Evolutionary conservation across 352 stramenopile species (phyloP).

Genomic region (Pythium graminicola): DNA sequence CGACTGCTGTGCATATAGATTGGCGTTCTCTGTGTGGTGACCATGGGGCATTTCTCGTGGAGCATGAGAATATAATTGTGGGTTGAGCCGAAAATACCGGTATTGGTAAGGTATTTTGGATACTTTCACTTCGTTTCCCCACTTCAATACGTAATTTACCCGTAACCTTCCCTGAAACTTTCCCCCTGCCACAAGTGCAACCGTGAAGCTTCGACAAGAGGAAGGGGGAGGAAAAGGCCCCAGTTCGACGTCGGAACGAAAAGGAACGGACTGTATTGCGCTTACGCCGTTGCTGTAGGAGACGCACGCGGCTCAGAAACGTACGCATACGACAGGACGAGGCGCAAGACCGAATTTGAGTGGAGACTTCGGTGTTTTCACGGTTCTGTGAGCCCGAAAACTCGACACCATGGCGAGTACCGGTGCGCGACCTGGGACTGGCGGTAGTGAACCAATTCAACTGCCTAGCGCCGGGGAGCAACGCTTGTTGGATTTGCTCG

Average conservation of each 20-base stretch:
- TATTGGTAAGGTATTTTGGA: conserved; percentile 24
- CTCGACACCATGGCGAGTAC: too few relatives aligned
- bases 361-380: too few relatives aligned
- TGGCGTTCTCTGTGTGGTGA: neutral
- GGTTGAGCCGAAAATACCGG: conserved; percentile 6
- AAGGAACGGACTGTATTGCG: neutral
- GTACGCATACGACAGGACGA: too few relatives aligned
- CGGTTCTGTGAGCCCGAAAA: too few relatives aligned
- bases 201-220: conserved; percentile 7
- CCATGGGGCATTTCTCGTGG: neutral
- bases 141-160: conserved; percentile 22
- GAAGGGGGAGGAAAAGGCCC: neutral
- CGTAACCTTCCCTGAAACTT: conserved; percentile 12
- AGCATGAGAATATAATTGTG: neutral
- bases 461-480: conserved; percentile 45
- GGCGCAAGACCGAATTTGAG: neutral
- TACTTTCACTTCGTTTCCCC: conserved; percentile 12
- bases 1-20: neutral
- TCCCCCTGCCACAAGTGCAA: conserved; percentile 15
- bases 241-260: neutral
- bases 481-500: conserved; percentile 56
- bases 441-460: conserved; percentile 6
- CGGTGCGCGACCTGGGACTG: neutral
- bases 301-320: neutral
- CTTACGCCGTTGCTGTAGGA: neutral